Base-by-base conservation (phyloP, 768 basidiomycete genomes). In the Dentipellis fragilis region DNA sequence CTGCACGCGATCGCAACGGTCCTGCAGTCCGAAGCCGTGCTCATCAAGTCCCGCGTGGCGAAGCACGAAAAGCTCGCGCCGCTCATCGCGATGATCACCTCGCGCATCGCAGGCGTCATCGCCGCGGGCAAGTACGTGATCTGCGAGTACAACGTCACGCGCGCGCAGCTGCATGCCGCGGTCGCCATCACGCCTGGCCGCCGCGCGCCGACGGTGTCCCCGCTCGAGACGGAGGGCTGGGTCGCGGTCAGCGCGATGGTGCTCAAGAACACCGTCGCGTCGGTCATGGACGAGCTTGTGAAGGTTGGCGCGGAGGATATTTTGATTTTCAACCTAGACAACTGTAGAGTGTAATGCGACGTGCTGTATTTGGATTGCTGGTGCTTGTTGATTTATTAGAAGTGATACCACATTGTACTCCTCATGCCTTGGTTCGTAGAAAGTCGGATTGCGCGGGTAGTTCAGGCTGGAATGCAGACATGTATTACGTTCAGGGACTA, bases 231-330 rank as follows among this genome's bases (percentile, higher is more conserved):
- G 56, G 77, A 81, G 14, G 80, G 79, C 4, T 99, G 96, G 96
- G 84, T 93, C 2, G 93, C 85, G 1, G 90, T 99, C 37, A 93
- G 85, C 67, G 78, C 78, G 45, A 97, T 98, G 94, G 87, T 97
- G 8, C 85, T 89, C 72, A 91, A 89, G 73, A 87, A 80, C 58
- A 75, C 75, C 46, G 69, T 80, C 14, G 96, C 96, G 4, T 76
- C 76, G 39, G 81, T 87, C 29, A 98, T 99, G 95, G 96, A 99
- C 67, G 73, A 83, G 46, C 72, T 99, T 48, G 83, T 85, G 59
- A 77, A 72, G 52, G 76, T 84, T 39, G 96, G 96, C 14, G 95
- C 96, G 3, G 82, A 91, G 68, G 96, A 99, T 66, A 79, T 98
- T 48, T 71, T 98, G 61, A 82, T 94, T 52, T 88, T 95, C 66